Conservation (phyloP, 148 eudicot species). For the Cornus suecica region DNA sequence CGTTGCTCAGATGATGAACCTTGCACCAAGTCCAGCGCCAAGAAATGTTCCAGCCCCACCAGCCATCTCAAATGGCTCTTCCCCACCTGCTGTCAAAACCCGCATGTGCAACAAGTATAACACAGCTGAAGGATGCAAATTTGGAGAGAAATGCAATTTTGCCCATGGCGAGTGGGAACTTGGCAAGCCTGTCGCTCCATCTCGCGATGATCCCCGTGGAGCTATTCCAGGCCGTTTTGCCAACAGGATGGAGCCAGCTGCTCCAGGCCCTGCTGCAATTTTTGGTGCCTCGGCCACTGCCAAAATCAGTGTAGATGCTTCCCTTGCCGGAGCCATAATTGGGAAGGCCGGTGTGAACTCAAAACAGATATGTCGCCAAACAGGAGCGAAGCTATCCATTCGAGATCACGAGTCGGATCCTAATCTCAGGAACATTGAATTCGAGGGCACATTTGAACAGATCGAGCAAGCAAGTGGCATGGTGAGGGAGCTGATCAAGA, state of each 20-base stretch:
- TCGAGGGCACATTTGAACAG: constrained; percentile 78
- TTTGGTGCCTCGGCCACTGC: constrained; percentile 72
- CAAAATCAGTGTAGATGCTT: constrained; percentile 58
- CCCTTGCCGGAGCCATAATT: constrained; percentile 65
- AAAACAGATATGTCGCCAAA: constrained; percentile 60
- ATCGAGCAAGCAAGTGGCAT: constrained; percentile 67
- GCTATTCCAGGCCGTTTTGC: constrained; percentile 31
- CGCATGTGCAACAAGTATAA: constrained; percentile 54
- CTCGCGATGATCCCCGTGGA: constrained; percentile 46
- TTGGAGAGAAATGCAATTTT: constrained; percentile 69
- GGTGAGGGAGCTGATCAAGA: constrained; percentile 66
- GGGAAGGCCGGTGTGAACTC: constrained; percentile 78
- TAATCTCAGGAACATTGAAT: constrained; percentile 56
- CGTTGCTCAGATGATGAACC: constrained; percentile 55
- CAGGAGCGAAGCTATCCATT: constrained; percentile 67
- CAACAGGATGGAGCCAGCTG: constrained; percentile 27
- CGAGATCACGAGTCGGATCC: constrained; percentile 66
- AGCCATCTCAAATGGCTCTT: constrained; percentile 35
- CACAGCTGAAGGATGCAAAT: constrained; percentile 75
- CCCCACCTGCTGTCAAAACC: constrained; percentile 38
- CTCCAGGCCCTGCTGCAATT: constrained; percentile 35
- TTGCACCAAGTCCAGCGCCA: constrained; percentile 29
- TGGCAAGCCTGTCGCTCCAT: constrained; percentile 38
- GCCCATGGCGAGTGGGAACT: constrained; percentile 72
- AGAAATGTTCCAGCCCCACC: constrained; percentile 36